Conservation (phyloP, 176 grass and related monocot species). For the Ensete glaucum region DNA sequence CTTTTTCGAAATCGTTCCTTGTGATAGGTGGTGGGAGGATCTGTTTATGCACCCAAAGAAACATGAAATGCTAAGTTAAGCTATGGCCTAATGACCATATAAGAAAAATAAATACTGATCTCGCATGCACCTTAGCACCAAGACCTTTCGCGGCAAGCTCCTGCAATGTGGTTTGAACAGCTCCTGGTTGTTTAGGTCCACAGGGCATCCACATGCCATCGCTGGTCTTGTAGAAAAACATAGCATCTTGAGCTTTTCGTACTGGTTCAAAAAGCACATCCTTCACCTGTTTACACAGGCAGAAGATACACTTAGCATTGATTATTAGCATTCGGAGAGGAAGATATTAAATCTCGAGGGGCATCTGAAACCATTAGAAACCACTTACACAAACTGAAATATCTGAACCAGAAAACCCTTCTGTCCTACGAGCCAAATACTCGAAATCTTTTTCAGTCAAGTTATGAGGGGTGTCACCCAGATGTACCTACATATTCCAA, state of each 20-base stretch:
- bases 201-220: conserved; percentile 91
- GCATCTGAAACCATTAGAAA: background rate
- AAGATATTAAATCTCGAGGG: background rate
- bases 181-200: conserved; percentile 63
- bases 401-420: conserved; percentile 94
- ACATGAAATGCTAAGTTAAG: background rate
- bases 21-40: conserved; percentile 85
- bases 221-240: conserved; percentile 60
- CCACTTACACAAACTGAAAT: conserved; percentile 91
- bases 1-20: conserved; percentile 73
- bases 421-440: conserved; percentile 58
- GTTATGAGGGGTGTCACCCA: conserved; percentile 84
- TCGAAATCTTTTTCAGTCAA: conserved; percentile 93
- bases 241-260: conserved; percentile 90
- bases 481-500: conserved; percentile 55
- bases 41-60: conserved; percentile 21
- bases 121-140: conserved; percentile 48
- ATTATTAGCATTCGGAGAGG: background rate
- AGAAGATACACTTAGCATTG: conserved; percentile 9
- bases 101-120: background rate
- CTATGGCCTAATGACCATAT: background rate
- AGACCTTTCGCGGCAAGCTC: conserved; percentile 74
- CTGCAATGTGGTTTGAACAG: conserved; percentile 74
- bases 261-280: conserved; percentile 95
- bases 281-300: conserved; percentile 48